phyloP scores from a whole-genome alignment of 2,329 filamentous ascomycete genomes.

The Colletotrichum orbiculare region DNA sequence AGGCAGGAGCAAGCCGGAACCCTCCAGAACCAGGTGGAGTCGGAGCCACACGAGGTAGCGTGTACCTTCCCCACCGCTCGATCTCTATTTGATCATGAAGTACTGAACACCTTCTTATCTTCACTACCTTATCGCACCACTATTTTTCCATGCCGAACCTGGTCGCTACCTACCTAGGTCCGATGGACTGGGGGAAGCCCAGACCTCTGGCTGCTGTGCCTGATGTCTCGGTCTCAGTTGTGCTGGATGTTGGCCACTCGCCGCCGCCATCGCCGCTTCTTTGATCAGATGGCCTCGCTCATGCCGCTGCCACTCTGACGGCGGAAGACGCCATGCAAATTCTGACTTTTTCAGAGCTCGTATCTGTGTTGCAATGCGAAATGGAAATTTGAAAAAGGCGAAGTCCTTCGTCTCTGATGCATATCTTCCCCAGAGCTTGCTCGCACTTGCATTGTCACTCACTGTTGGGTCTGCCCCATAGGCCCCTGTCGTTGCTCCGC shows the following conservation, averaged over 20 bases:
- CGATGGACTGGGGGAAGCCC: constrained; percentile 32
- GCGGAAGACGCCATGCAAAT: constrained; percentile 7
- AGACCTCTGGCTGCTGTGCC: constrained; percentile 25
- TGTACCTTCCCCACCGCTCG: background rate
- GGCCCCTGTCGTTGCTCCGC: constrained; percentile 26
- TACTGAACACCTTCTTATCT: constrained; percentile 18
- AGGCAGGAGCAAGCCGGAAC: constrained; percentile 43
- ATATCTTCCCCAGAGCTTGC: constrained; percentile 19
- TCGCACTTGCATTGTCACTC: constrained; percentile 17
- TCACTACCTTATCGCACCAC: constrained; percentile 5
- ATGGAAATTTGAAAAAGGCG: constrained; percentile 10
- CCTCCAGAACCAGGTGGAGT: constrained; percentile 50
- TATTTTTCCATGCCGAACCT: background rate
- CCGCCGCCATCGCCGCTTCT: constrained; percentile 23
- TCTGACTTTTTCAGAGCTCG: background rate
- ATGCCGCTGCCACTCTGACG: constrained; percentile 18
- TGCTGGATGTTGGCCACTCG: constrained; percentile 31
- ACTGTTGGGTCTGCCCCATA: constrained; percentile 27
- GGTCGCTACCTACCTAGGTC: too few species aligned
- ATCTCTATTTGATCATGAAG: accelerated
- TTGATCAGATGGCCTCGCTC: constrained; percentile 36
- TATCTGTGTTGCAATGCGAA: background rate
- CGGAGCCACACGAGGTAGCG: background rate
- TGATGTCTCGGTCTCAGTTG: constrained; percentile 36
- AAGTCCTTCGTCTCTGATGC: background rate